Evolutionary conservation across 2,329 filamentous ascomycete genomes (phyloP), one percentile per base, ranked within the genome.

Genomic region (Ustilaginoidea virens): DNA sequence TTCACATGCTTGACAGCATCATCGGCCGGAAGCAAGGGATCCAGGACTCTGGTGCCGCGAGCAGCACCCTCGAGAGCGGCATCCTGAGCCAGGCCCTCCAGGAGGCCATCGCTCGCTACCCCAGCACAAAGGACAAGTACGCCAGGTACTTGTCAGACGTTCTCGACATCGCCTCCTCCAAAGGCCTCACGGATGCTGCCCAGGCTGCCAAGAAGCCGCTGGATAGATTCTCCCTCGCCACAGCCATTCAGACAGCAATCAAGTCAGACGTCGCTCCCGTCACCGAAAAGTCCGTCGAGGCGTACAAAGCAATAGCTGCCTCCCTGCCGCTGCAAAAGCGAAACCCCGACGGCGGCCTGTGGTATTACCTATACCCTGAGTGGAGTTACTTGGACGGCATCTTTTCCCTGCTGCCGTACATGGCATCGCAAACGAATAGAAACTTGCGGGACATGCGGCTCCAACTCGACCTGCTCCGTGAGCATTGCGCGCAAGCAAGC

Each of bases 351-450:
- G 45, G 48, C 17, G 51, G 53, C 0, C 31, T 55, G 4, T 55
- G 52, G 52, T 56, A 55, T 29, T 55, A 37, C 30, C 39, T 43
- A 1, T 67, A 68, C 35, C 61, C 60, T 1, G 48, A 66, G 30
- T 61, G 61, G 53, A 62, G 58, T 39, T 69, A 66, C 36, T 47
- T 66, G 4, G 64, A 69, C 36, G 63, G 63, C 33, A 62, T 66
- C 54, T 66, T 56, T 48, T 63, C 59, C 0, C 47, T 60, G 7
- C 48, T 54, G 6, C 56, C 61, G 1, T 67, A 60, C 38, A 41
- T 39, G 37, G 39, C 42, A 5, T 23, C 35, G 7, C 32, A 23
- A 12, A 21, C 29, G 14, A 5, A 9, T 16, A 24, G 32, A 7
- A 36, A 42, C 25, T 32, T 38, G 25, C 34, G 32, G 3, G 40